Percentiles rank a stretch among this genome's conserved stretches.
Evolutionary conservation across 768 basidiomycete species (phyloP).

Genomic region (Fomitopsis serialis): DNA sequence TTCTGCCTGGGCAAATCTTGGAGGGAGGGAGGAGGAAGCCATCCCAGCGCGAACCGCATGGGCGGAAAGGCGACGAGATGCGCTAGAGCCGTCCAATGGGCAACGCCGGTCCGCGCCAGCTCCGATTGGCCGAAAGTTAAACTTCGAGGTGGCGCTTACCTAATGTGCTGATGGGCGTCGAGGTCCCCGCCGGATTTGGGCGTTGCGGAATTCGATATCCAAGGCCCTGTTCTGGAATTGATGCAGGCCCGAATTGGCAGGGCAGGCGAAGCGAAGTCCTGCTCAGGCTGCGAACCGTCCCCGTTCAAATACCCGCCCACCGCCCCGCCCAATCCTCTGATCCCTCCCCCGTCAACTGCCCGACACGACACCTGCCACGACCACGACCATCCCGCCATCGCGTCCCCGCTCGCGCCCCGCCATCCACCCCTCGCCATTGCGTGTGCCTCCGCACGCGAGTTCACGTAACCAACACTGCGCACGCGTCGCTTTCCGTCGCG

Average conservation of each 20-base stretch:
- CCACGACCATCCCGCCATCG: neutral
- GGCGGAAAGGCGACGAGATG: neutral
- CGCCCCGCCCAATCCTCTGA: neutral
- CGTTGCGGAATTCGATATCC: conserved; percentile 1
- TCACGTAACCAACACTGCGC: neutral
- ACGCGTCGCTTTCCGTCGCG: neutral
- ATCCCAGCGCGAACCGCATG: no score
- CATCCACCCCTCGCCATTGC: neutral
- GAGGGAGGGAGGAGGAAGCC: no score
- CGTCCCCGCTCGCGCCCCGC: neutral
- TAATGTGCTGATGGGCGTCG: conserved; percentile 1
- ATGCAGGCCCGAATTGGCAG: neutral
- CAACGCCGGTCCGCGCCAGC: neutral
- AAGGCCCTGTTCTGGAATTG: conserved; percentile 4
- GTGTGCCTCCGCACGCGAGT: neutral
- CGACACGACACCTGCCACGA: conserved; percentile 1
- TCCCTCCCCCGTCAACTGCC: neutral
- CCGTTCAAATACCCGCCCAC: conserved; percentile 6
- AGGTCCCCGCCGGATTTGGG: neutral
- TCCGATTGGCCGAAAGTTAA: conserved; percentile 1
- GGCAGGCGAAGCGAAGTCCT: neutral
- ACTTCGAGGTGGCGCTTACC: neutral
- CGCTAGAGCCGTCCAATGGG: neutral
- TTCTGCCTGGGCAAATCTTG: no score
- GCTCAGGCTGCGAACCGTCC: neutral